Percentiles rank a stretch among this genome's conserved stretches.
phyloP scores from a whole-genome alignment of 108 stramenopile species.

The Stephanodiscus minutulus region DNA sequence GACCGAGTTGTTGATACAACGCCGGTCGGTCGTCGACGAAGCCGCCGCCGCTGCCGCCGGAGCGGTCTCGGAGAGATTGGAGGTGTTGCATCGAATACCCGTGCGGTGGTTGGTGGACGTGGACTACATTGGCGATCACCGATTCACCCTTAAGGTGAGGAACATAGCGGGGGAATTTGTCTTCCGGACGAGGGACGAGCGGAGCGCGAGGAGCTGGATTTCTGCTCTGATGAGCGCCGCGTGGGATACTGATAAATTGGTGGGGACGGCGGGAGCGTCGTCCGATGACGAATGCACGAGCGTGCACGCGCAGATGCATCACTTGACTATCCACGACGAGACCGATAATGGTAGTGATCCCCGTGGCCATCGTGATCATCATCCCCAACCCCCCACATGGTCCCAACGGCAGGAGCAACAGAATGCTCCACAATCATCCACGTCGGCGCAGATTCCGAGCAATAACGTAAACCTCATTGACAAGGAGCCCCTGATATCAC shows the following conservation, averaged over 20 bases:
- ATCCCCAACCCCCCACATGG: too few species aligned
- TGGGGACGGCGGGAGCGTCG: neutral
- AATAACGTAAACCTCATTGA: neutral
- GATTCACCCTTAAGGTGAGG: slow-evolving; percentile 61
- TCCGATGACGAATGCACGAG: neutral
- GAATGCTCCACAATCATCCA: too few species aligned
- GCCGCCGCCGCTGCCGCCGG: neutral
- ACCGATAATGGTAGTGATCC: neutral
- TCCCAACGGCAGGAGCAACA: too few species aligned
- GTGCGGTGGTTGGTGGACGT: slow-evolving; percentile 57
- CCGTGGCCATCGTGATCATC: too few species aligned
- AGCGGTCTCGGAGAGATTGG: slow-evolving; percentile 46
- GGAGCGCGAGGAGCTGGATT: too few species aligned
- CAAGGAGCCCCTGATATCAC: neutral
- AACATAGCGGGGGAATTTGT: slow-evolving; percentile 65
- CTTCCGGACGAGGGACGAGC: slow-evolving; percentile 56
- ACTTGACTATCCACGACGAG: neutral
- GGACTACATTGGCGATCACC: slow-evolving; percentile 56
- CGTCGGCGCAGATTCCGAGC: too few species aligned
- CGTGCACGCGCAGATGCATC: neutral
- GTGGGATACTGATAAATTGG: neutral
- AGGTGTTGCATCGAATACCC: slow-evolving; percentile 70
- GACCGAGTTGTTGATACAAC: slow-evolving; percentile 77
- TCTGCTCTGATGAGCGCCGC: too few species aligned
- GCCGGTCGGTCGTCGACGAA: slow-evolving; percentile 44